phyloP scores from a whole-genome alignment of 202 grass and related monocot species.

The Thinopyrum obtusiflorum region DNA sequence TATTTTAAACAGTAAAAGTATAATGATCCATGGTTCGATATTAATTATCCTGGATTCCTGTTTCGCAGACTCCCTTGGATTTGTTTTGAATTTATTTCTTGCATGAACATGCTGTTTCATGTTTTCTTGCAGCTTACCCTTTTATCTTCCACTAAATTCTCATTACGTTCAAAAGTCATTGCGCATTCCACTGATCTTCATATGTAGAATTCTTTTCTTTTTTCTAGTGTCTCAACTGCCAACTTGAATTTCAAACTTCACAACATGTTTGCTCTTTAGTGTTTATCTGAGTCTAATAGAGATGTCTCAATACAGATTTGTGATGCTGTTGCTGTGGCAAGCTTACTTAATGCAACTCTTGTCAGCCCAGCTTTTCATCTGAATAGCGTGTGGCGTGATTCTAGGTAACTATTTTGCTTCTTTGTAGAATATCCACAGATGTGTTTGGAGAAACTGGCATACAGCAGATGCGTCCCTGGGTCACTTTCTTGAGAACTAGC shows the following conservation, averaged over 20 bases:
- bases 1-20: background rate
- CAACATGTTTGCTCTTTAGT: background rate
- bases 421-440: background rate
- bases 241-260: background rate
- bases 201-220: background rate
- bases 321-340: constrained; percentile 82
- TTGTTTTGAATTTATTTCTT: constrained; percentile 2
- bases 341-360: constrained; percentile 89
- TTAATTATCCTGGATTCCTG: background rate
- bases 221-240: background rate
- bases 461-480: background rate
- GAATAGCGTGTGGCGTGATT: constrained; percentile 94
- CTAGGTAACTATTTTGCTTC: constrained; percentile 56
- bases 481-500: constrained; percentile 9
- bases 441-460: background rate
- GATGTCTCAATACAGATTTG: constrained; percentile 67
- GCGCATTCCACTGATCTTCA: background rate
- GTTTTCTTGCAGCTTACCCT: background rate
- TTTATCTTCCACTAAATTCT: constrained; percentile 1
- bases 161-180: background rate
- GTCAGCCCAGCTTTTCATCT: constrained; percentile 83
- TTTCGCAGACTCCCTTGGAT: background rate
- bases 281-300: background rate
- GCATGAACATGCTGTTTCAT: background rate
- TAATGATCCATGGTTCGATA: background rate